phyloP scores from a whole-genome alignment of 1,139 yeast genomes.

The Geotrichum siamense region DNA sequence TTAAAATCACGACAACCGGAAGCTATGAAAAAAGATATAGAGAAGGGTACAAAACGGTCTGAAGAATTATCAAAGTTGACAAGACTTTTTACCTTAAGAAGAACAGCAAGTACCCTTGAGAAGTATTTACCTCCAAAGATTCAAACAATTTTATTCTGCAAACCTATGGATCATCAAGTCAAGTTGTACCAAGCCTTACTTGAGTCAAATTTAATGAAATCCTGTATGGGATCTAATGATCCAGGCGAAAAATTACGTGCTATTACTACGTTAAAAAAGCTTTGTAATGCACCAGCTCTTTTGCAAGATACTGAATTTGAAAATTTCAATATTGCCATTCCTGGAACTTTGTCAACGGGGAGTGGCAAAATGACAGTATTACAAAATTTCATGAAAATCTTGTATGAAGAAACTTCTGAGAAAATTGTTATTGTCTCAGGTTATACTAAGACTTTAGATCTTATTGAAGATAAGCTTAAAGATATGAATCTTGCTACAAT shows the following conservation, averaged over 20 bases:
- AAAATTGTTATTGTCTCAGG: slow-evolving; percentile 85
- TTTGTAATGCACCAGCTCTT: slow-evolving; percentile 76
- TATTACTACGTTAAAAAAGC: slow-evolving; percentile 68
- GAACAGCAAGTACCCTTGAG: slow-evolving; percentile 62
- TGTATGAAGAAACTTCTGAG: slow-evolving; percentile 43
- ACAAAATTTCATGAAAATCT: slow-evolving; percentile 26
- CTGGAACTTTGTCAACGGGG: slow-evolving; percentile 15
- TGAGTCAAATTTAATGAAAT: slow-evolving; percentile 39
- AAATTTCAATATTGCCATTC: slow-evolving; percentile 11
- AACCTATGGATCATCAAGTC: slow-evolving; percentile 60
- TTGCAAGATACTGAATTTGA: slow-evolving; percentile 34
- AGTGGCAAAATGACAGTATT: slow-evolving; percentile 37
- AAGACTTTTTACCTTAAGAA: slow-evolving; percentile 59
- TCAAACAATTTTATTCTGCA: slow-evolving; percentile 71
- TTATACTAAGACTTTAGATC: slow-evolving; percentile 78
- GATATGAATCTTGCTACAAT: slow-evolving; percentile 46
- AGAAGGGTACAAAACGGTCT: slow-evolving; percentile 55
- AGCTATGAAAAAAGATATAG: slow-evolving; percentile 47
- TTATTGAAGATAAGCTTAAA: slow-evolving; percentile 53
- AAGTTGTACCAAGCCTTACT: slow-evolving; percentile 48
- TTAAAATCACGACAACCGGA: slow-evolving; percentile 64
- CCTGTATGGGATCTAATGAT: slow-evolving; percentile 33
- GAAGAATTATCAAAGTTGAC: slow-evolving; percentile 57
- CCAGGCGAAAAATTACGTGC: slow-evolving; percentile 50
- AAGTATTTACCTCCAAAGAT: slow-evolving; percentile 68